These are phyloP conservation scores for Aspergillus sp. DNA, from an alignment of 2,329 filamentous ascomycete species.

Conservation along the genomic window DNA sequence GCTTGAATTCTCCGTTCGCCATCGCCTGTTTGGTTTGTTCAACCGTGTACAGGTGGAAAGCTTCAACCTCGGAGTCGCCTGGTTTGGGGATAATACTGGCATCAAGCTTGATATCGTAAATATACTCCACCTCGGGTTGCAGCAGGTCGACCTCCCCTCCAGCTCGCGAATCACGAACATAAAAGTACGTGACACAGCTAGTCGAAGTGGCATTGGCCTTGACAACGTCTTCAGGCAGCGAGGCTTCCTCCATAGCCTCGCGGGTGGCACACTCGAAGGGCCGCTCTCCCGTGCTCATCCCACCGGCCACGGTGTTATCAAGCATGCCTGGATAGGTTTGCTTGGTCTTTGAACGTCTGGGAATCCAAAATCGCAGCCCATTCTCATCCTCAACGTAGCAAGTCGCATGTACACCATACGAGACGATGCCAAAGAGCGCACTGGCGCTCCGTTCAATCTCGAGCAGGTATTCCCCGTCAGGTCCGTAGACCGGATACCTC, in stretches of 20 bases:
- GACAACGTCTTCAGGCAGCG: slow-evolving; percentile 66
- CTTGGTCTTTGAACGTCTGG: slow-evolving; percentile 70
- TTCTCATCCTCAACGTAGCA: slow-evolving; percentile 57
- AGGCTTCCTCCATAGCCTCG: slow-evolving; percentile 86
- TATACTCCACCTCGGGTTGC: slow-evolving; percentile 86
- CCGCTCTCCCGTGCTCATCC: slow-evolving; percentile 73
- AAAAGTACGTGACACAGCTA: slow-evolving; percentile 79
- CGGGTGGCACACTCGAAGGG: slow-evolving; percentile 78
- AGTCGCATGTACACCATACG: slow-evolving; percentile 78
- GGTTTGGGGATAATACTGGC: slow-evolving; percentile 65
- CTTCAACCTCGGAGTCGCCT: slow-evolving; percentile 83
- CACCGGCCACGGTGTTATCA: slow-evolving; percentile 89
- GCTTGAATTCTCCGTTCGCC: slow-evolving; percentile 74
- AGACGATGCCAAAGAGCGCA: slow-evolving; percentile 68
- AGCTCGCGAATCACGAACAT: slow-evolving; percentile 68
- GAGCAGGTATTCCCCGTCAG: slow-evolving; percentile 55
- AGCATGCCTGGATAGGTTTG: slow-evolving; percentile 87
- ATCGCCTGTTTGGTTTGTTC: slow-evolving; percentile 70
- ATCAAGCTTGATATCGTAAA: slow-evolving; percentile 81
- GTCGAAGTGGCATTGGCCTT: slow-evolving; percentile 53
- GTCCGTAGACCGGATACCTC: slow-evolving; percentile 71
- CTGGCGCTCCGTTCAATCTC: slow-evolving; percentile 73
- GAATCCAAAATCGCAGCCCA: slow-evolving; percentile 78
- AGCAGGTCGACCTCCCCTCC: slow-evolving; percentile 77
- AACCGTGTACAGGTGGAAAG: slow-evolving; percentile 72